phyloP scores from a whole-genome alignment of 2,329 filamentous ascomycete genomes.

The Truncatella angustata region DNA sequence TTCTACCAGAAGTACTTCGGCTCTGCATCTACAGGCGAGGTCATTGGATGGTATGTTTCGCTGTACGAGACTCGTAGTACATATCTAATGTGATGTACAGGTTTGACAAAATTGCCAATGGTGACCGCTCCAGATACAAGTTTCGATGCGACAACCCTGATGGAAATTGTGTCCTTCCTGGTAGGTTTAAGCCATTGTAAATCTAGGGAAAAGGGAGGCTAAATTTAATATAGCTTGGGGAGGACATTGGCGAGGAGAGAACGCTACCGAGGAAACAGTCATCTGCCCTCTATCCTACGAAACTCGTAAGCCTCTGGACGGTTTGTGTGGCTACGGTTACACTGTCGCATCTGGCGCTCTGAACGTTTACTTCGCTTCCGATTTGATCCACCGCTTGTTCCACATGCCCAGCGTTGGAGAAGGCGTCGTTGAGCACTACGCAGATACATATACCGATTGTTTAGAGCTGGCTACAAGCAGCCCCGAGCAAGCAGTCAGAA shows the following conservation, averaged over 20 bases:
- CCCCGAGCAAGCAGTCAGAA: slow-evolving; percentile 47
- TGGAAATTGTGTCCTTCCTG: slow-evolving; percentile 55
- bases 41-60: slow-evolving; percentile 53
- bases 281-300: slow-evolving; percentile 64
- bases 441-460: slow-evolving; percentile 55
- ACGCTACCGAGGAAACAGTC: slow-evolving; percentile 65
- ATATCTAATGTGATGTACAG: background rate
- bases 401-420: slow-evolving; percentile 63
- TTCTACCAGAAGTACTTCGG: slow-evolving; percentile 69
- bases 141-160: slow-evolving; percentile 71
- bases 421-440: slow-evolving; percentile 59
- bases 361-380: slow-evolving; percentile 64
- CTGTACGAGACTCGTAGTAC: background rate
- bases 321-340: slow-evolving; percentile 63
- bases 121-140: slow-evolving; percentile 53
- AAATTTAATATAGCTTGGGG: slow-evolving; percentile 50
- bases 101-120: slow-evolving; percentile 54
- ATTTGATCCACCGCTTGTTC: slow-evolving; percentile 65
- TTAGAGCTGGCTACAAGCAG: slow-evolving; percentile 48
- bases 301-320: slow-evolving; percentile 54
- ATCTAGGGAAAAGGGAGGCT: background rate
- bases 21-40: slow-evolving; percentile 52
- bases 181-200: slow-evolving; percentile 23
- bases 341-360: slow-evolving; percentile 54
- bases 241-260: slow-evolving; percentile 66